phyloP scores from a whole-genome alignment of 192 early-diverging fungal species.

The Entomortierella chlamydospora region DNA sequence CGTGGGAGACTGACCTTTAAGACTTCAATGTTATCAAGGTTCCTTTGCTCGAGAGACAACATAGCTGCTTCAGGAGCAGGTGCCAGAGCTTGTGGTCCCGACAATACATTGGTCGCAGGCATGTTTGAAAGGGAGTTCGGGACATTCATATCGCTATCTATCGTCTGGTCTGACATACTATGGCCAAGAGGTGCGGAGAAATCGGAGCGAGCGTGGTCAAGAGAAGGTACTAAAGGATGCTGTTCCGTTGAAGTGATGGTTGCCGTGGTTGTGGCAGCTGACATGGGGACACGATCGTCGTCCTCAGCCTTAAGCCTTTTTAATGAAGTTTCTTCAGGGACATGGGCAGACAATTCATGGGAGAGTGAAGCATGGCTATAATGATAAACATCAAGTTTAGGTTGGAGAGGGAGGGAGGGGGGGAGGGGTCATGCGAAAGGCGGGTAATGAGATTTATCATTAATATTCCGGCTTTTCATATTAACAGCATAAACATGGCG shows the following conservation, averaged over 20 bases:
- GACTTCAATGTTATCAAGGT: conserved; percentile 49
- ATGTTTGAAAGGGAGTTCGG: conserved; percentile 28
- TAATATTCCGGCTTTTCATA: neutral
- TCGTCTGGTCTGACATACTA: conserved; percentile 34
- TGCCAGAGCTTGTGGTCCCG: conserved; percentile 36
- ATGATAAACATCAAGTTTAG: neutral
- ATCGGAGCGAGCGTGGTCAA: conserved; percentile 38
- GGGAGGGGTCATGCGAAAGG: neutral
- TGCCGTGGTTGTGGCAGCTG: conserved; percentile 13
- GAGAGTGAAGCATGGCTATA: conserved; percentile 5
- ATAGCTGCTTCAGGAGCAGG: conserved; percentile 22
- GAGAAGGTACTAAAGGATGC: conserved; percentile 47
- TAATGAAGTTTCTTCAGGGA: conserved; percentile 40
- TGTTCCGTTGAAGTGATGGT: conserved; percentile 24
- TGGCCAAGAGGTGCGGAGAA: conserved; percentile 18
- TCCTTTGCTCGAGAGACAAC: conserved; percentile 33
- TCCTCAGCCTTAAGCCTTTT: conserved; percentile 49
- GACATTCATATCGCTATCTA: conserved; percentile 54
- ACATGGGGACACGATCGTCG: conserved; percentile 43
- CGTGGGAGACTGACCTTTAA: conserved; percentile 51
- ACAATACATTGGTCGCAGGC: conserved; percentile 44
- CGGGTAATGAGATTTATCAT: neutral
- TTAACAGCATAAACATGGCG: too few species aligned
- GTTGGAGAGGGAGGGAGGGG: neutral
- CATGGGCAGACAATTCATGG: conserved; percentile 16